These are phyloP conservation scores for Wallacemonas collosoma DNA, from an alignment of 208 protist genomes.

Conservation along the genomic window DNA sequence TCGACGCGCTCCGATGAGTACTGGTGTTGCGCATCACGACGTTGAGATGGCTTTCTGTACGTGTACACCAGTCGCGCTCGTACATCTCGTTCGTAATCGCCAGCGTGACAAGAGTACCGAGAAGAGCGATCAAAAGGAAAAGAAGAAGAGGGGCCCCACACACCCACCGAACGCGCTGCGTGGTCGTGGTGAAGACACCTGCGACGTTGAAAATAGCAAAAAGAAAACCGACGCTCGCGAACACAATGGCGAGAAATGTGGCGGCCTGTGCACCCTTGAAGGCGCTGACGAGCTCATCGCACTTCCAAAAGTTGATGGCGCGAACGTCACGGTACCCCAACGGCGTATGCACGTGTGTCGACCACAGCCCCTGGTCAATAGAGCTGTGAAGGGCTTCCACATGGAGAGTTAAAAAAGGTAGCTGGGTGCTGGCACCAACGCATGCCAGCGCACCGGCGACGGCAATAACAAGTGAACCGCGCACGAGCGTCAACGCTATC, in stretches of 20 bases:
- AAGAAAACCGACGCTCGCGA: constrained; percentile 18
- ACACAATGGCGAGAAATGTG: constrained; percentile 17
- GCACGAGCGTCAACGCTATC: constrained; percentile 18
- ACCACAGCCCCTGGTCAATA: constrained; percentile 36
- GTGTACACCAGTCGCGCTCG: constrained; percentile 22
- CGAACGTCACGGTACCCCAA: constrained; percentile 20
- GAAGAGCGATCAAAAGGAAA: constrained; percentile 15
- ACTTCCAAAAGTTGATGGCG: constrained; percentile 24
- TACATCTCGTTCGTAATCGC: constrained; percentile 27
- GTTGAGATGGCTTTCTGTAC: neutral
- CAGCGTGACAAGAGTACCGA: constrained; percentile 7
- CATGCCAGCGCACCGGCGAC: constrained; percentile 13
- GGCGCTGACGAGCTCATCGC: constrained; percentile 18
- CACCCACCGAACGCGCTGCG: constrained; percentile 14
- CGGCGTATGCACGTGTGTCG: constrained; percentile 36
- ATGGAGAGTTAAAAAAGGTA: constrained; percentile 26
- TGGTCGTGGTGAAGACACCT: constrained; percentile 20
- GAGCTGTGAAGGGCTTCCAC: constrained; percentile 22
- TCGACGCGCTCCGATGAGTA: neutral
- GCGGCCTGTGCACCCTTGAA: constrained; percentile 26
- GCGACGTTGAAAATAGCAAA: constrained; percentile 22
- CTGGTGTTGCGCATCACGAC: too few relatives aligned
- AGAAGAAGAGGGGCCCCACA: constrained; percentile 23
- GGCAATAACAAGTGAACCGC: constrained; percentile 18
- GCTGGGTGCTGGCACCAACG: neutral